phyloP scores from a whole-genome alignment of 1,139 yeast genomes.

The Debaryomyces fabryi region DNA sequence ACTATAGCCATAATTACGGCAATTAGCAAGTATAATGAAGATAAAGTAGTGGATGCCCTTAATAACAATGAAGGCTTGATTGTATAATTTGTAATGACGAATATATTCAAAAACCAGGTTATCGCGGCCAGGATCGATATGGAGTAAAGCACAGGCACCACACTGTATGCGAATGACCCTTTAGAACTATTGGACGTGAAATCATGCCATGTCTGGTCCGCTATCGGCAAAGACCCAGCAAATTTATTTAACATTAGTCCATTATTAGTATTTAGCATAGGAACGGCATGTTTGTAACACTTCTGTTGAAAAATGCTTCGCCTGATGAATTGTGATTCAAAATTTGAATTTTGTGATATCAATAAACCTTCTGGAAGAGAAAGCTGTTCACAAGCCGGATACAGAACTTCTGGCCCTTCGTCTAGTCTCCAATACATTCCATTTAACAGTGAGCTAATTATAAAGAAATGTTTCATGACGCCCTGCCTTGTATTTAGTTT shows the following conservation, averaged over 20 bases:
- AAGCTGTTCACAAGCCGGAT: conserved; percentile 37
- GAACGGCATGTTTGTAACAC: conserved; percentile 42
- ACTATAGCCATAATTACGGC: conserved; percentile 52
- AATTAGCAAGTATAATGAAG: conserved; percentile 56
- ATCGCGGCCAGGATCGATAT: conserved; percentile 67
- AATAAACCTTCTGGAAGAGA: conserved; percentile 38
- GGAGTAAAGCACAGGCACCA: conserved; percentile 64
- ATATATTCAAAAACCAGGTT: conserved; percentile 63
- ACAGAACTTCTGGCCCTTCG: conserved; percentile 28
- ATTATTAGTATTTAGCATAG: conserved; percentile 46
- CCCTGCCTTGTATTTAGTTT: neutral
- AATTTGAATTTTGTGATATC: conserved; percentile 28
- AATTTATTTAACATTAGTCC: conserved; percentile 34
- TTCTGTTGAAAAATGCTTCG: conserved; percentile 34
- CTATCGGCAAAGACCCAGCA: conserved; percentile 40
- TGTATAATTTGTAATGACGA: conserved; percentile 63
- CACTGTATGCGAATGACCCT: conserved; percentile 57
- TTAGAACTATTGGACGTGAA: conserved; percentile 31
- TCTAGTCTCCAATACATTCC: conserved; percentile 44
- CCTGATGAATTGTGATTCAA: conserved; percentile 25
- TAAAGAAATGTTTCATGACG: neutral
- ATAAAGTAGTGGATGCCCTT: conserved; percentile 47
- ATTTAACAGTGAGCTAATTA: neutral
- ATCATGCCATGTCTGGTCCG: conserved; percentile 42
- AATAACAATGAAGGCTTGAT: conserved; percentile 55